These are phyloP conservation scores for Aspergillus persii DNA, from an alignment of 2,329 filamentous ascomycete genomes.

Conservation along the genomic window DNA sequence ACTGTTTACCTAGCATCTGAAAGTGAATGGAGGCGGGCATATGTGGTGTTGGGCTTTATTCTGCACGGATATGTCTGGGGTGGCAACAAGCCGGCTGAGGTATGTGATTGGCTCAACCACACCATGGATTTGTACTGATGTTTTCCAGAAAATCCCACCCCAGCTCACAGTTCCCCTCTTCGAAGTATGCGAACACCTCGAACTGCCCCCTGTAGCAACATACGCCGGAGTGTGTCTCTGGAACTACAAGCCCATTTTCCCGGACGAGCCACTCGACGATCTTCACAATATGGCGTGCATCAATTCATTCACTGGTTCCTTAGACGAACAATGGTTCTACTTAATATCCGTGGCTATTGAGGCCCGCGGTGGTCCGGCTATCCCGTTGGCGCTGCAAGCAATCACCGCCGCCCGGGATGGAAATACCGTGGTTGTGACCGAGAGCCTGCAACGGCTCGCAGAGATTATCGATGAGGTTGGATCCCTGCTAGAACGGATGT, in stretches of 20 bases:
- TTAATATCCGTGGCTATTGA: conserved; percentile 94
- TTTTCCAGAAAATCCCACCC: conserved; percentile 63
- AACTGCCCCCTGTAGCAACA: conserved; percentile 88
- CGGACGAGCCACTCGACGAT: conserved; percentile 74
- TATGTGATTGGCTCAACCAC: conserved; percentile 33
- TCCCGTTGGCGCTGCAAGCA: conserved; percentile 84
- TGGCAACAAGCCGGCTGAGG: conserved; percentile 70
- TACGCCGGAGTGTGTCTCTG: conserved; percentile 90
- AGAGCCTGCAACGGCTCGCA: conserved; percentile 76
- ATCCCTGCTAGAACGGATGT: conserved; percentile 78
- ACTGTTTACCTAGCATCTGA: conserved; percentile 78
- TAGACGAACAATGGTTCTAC: conserved; percentile 99
- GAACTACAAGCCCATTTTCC: conserved; percentile 94
- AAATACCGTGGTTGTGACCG: conserved; percentile 69
- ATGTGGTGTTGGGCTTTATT: conserved; percentile 74
- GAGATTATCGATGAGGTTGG: conserved; percentile 85
- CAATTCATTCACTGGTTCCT: conserved; percentile 85
- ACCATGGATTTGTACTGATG: conserved; percentile 3
- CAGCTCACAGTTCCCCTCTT: conserved; percentile 81
- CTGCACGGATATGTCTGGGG: conserved; percentile 90
- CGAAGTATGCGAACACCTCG: conserved; percentile 70
- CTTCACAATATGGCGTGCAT: conserved; percentile 86
- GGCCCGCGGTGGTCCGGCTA: conserved; percentile 79
- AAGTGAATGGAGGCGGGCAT: conserved; percentile 87
- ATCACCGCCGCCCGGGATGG: conserved; percentile 73